Percentiles rank a stretch among this genome's conserved stretches.
Evolutionary conservation across 2,329 filamentous ascomycete species (phyloP).

Genomic region (Aureobasidium lini): DNA sequence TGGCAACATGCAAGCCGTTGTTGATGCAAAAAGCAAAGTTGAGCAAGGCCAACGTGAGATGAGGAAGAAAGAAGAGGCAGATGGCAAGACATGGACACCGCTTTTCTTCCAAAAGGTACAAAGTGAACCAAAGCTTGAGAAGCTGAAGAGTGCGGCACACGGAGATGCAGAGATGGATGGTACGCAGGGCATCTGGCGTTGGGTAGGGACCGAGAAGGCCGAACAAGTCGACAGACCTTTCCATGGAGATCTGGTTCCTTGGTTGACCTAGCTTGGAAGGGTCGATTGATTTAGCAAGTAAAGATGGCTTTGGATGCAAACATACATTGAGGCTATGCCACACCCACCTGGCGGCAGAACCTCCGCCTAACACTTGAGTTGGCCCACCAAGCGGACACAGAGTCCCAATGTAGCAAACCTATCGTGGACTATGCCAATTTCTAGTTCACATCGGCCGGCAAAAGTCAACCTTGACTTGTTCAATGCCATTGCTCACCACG

Average conservation of each 20-base stretch:
- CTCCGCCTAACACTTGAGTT: too few species aligned
- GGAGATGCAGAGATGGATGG: slow-evolving; percentile 1
- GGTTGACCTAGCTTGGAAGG: neutral
- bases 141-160: slow-evolving; percentile 15
- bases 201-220: neutral
- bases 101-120: slow-evolving; percentile 34
- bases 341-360: too few species aligned
- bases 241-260: slow-evolving; percentile 1
- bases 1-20: slow-evolving; percentile 35
- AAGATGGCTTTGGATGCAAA: too few species aligned
- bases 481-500: too few species aligned
- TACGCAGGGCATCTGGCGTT: neutral
- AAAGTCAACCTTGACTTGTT: too few species aligned
- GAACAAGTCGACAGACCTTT: neutral
- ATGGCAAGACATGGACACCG: slow-evolving; percentile 31
- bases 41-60: slow-evolving; percentile 30
- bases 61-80: slow-evolving; percentile 31
- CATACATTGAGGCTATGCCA: too few species aligned
- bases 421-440: too few species aligned
- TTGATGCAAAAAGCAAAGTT: slow-evolving; percentile 24
- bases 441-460: too few species aligned
- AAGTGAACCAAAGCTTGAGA: slow-evolving; percentile 23
- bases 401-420: too few species aligned
- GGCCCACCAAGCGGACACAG: too few species aligned
- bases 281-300: too few species aligned